Evolutionary conservation across 495 filamentous ascomycete species (phyloP).

Genomic region (Aspergillus nanangensis): DNA sequence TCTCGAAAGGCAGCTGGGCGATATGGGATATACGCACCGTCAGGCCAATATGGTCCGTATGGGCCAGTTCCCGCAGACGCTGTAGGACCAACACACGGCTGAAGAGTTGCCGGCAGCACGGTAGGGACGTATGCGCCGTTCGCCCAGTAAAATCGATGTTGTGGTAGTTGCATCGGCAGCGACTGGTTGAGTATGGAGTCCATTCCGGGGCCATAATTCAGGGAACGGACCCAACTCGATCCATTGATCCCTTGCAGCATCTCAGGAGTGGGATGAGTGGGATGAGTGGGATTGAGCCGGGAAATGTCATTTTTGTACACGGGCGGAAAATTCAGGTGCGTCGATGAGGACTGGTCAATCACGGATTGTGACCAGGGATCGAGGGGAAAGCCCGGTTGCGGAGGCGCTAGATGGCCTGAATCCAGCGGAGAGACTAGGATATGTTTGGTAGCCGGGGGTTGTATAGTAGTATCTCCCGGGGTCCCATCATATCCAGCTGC

Average conservation of each 20-base stretch:
- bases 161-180: slow-evolving; percentile 33
- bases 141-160: slow-evolving; percentile 36
- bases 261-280: too few relatives aligned
- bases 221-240: slow-evolving; percentile 41
- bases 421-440: slow-evolving; percentile 70
- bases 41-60: slow-evolving; percentile 74
- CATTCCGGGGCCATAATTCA: slow-evolving; percentile 39
- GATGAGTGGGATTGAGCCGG: slow-evolving; percentile 17
- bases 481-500: slow-evolving; percentile 93
- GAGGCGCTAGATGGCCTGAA: slow-evolving; percentile 27
- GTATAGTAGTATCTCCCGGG: slow-evolving; percentile 65
- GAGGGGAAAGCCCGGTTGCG: slow-evolving; percentile 22
- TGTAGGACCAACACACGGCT: slow-evolving; percentile 66
- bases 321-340: slow-evolving; percentile 38
- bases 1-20: slow-evolving; percentile 62
- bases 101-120: slow-evolving; percentile 65
- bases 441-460: slow-evolving; percentile 80
- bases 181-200: slow-evolving; percentile 50
- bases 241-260: slow-evolving; percentile 31
- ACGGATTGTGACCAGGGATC: slow-evolving; percentile 29
- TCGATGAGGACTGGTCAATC: slow-evolving; percentile 22
- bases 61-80: slow-evolving; percentile 68
- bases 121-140: slow-evolving; percentile 57
- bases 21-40: slow-evolving; percentile 74
- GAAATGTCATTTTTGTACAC: slow-evolving; percentile 34